These are phyloP conservation scores for Brassica balearica DNA, from an alignment of 441 rosid genomes.

Conservation along the genomic window DNA sequence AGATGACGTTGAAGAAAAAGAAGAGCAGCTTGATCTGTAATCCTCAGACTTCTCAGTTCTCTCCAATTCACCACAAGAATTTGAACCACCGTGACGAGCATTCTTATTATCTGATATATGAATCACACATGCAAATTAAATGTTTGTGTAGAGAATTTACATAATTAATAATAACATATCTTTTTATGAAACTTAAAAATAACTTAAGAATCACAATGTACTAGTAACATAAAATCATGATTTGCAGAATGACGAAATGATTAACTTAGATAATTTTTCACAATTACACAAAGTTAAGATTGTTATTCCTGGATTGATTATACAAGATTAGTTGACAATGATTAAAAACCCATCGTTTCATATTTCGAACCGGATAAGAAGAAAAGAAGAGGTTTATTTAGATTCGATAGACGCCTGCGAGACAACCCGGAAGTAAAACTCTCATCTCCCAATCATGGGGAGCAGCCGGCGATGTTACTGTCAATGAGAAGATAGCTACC, in stretches of 20 bases:
- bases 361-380: no score
- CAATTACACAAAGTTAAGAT: background rate
- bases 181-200: background rate
- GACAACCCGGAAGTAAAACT: no score
- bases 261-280: background rate
- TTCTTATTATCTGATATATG: background rate
- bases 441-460: no score
- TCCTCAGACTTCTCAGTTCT: slow-evolving; percentile 47
- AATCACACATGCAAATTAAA: background rate
- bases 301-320: no score
- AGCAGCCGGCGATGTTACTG: no score
- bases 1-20: slow-evolving; percentile 49
- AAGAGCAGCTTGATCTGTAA: slow-evolving; percentile 47
- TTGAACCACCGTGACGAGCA: slow-evolving; percentile 7
- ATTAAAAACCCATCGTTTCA: no score
- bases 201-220: background rate
- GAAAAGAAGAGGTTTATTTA: no score
- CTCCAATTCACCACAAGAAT: slow-evolving; percentile 34
- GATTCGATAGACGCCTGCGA: no score
- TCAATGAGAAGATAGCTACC: no score
- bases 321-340: no score
- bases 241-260: background rate
- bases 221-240: background rate
- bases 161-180: no score
- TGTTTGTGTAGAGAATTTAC: background rate